Evolutionary conservation across 139 green algal genomes (phyloP).

Genomic region (Parachlorella kessleri): DNA sequence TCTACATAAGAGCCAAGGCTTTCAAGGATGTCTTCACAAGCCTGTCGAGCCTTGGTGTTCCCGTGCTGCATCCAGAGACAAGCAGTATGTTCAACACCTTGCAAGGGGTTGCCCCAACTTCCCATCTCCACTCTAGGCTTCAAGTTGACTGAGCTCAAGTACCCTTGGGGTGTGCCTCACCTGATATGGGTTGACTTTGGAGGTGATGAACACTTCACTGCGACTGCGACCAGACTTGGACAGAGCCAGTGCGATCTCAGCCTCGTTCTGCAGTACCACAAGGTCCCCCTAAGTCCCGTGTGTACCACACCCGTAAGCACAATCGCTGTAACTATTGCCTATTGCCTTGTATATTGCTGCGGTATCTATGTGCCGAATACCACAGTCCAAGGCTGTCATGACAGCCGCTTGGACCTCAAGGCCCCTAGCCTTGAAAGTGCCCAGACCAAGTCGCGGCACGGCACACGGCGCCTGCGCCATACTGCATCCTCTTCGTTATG

Average conservation of each 20-base stretch:
- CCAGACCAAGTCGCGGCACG: conserved; percentile 49
- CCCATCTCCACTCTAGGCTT: too few species aligned
- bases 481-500: too few species aligned
- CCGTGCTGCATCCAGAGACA: neutral
- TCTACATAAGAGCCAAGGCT: neutral
- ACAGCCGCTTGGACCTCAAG: conserved; percentile 43
- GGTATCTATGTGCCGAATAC: conserved; percentile 71
- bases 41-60: neutral
- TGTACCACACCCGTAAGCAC: neutral
- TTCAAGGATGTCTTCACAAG: neutral
- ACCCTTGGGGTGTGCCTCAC: too few species aligned
- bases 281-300: neutral
- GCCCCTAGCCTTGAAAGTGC: conserved; percentile 57
- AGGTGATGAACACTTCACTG: conserved; percentile 51
- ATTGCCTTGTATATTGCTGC: conserved; percentile 40
- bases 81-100: too few species aligned
- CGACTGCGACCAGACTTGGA: conserved; percentile 33
- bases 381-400: conserved; percentile 37
- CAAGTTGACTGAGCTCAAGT: too few species aligned
- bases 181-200: conserved; percentile 42
- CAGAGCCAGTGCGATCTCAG: conserved; percentile 24
- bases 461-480: too few species aligned
- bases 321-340: neutral
- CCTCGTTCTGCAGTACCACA: conserved; percentile 32
- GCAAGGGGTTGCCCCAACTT: too few species aligned